phyloP scores from a whole-genome alignment of 768 basidiomycete species.

The Hemileccinum impolitum region DNA sequence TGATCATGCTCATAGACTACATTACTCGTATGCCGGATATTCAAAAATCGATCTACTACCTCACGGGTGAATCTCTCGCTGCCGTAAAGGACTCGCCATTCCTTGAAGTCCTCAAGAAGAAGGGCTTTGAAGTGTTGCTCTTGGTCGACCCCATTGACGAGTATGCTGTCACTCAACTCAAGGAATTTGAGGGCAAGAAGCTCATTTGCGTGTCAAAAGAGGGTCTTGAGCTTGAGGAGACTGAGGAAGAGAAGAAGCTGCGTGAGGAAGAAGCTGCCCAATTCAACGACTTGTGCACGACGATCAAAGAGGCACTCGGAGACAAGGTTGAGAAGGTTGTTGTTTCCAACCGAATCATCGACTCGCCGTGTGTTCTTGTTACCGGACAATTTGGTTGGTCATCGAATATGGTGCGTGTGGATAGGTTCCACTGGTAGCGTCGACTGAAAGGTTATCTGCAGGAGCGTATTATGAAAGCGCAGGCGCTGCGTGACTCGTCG shows the following conservation, averaged over 20 bases:
- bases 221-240: slow-evolving; percentile 98
- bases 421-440: background rate
- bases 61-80: slow-evolving; percentile 95
- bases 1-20: slow-evolving; percentile 61
- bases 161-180: slow-evolving; percentile 97
- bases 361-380: slow-evolving; percentile 95
- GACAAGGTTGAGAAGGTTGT: slow-evolving; percentile 99
- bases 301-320: slow-evolving; percentile 97
- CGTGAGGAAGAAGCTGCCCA: slow-evolving; percentile 84
- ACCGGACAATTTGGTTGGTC: slow-evolving; percentile 99
- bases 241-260: slow-evolving; percentile 91
- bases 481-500: slow-evolving; percentile 92
- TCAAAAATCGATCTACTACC: slow-evolving; percentile 99
- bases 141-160: slow-evolving; percentile 99
- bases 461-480: slow-evolving; percentile 99
- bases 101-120: slow-evolving; percentile 99
- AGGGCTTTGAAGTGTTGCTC: slow-evolving; percentile 96
- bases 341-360: slow-evolving; percentile 94
- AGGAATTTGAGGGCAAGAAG: slow-evolving; percentile 99
- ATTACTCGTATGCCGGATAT: slow-evolving; percentile 99
- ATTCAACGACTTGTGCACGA: slow-evolving; percentile 85
- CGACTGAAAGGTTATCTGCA: slow-evolving; percentile 23
- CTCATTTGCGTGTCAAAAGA: slow-evolving; percentile 98
- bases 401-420: slow-evolving; percentile 82
- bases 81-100: slow-evolving; percentile 93